A percentile compares a stretch with the other conserved stretches of the same genome.
These are phyloP conservation scores for Beauveria sp. DNA, from an alignment of 2,329 filamentous ascomycete species.

Conservation along the genomic window DNA sequence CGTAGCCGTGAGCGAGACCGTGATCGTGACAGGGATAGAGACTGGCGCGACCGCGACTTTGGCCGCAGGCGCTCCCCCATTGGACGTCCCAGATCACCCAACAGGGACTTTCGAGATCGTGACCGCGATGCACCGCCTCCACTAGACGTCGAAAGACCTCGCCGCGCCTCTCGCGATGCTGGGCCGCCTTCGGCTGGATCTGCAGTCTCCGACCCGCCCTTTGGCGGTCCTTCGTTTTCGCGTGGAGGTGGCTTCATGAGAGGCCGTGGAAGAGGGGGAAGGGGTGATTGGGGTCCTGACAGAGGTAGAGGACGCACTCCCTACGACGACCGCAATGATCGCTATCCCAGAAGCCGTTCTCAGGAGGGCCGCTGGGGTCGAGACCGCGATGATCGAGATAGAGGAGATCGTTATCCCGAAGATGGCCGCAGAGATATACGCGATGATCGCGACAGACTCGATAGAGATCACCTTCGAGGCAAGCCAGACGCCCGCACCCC, in stretches of 20 bases:
- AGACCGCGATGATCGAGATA: conserved; percentile 49
- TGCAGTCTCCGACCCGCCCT: conserved; percentile 59
- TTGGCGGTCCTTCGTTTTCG: conserved; percentile 42
- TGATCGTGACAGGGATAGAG: conserved; percentile 45
- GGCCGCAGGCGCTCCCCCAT: conserved; percentile 49
- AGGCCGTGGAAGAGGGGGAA: conserved; percentile 43
- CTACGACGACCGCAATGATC: conserved; percentile 53
- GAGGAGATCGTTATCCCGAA: conserved; percentile 34
- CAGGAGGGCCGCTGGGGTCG: conserved; percentile 54
- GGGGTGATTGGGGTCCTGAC: conserved; percentile 32
- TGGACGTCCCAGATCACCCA: conserved; percentile 55
- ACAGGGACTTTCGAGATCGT: conserved; percentile 57
- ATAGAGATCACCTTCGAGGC: conserved; percentile 39
- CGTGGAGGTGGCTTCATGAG: conserved; percentile 49
- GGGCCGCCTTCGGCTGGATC: conserved; percentile 64
- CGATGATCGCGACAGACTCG: conserved; percentile 39
- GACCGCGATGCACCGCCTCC: conserved; percentile 51
- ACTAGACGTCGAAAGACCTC: conserved; percentile 58
- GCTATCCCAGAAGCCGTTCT: conserved; percentile 58
- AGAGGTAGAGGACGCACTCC: conserved; percentile 49
- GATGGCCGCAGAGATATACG: conserved; percentile 36
- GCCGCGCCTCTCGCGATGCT: conserved; percentile 62
- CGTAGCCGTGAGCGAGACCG: conserved; percentile 51
- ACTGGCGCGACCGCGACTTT: conserved; percentile 35
- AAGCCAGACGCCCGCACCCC: conserved; percentile 43